Base-by-base conservation (phyloP, 208 protist species). In the Angomonas ambiguus region DNA sequence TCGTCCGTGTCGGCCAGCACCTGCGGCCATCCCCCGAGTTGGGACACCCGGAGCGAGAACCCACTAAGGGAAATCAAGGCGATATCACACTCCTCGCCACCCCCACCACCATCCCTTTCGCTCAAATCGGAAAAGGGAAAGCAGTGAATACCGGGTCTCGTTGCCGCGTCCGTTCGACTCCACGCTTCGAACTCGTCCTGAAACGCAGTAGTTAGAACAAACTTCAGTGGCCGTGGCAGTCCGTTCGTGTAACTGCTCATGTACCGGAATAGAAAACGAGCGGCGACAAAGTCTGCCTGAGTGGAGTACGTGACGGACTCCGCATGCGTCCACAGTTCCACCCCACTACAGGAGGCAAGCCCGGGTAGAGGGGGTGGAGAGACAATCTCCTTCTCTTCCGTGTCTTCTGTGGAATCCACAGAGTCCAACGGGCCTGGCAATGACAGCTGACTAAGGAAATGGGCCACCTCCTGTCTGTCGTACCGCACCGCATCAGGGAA, bases 311-410 rank as follows among this genome's bases (percentile, higher is more conserved):
- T 61, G 25, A 76, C 32, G 4, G 84, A 67, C 35, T 79, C 80
- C 13, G 85, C 86, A 72, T 95, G 86, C 31, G 79, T 88, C 87
- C 89, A 95, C 62, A 83, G 62, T 65, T 93, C 84, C 28, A 95
- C 69, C 32, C 79, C 63, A 58, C 73, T 80, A 71, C 60, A 75
- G 2, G 80, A 88, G 55, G 76, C 80, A 62, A 82, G 60, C n/a
- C 78, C 86, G 27, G 62, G 67, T 70, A 91, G 84, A 49, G 38
- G 64, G 57, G 71, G 11, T n/a, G 53, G 25, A 2, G 25, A 30
- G 25, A 59, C 53, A n/a, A 60, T 59, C 13, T 68, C 67, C n/a
- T 59, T 63, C n/a, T 71, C 55, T 31, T 32, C 63, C 34, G 51
- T 61, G 24, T 62, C 71, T 34, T 64, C 64, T 55, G 34, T 68